Evolutionary conservation across 2,329 filamentous ascomycete genomes (phyloP).

Genomic region (Didymella pinodella): DNA sequence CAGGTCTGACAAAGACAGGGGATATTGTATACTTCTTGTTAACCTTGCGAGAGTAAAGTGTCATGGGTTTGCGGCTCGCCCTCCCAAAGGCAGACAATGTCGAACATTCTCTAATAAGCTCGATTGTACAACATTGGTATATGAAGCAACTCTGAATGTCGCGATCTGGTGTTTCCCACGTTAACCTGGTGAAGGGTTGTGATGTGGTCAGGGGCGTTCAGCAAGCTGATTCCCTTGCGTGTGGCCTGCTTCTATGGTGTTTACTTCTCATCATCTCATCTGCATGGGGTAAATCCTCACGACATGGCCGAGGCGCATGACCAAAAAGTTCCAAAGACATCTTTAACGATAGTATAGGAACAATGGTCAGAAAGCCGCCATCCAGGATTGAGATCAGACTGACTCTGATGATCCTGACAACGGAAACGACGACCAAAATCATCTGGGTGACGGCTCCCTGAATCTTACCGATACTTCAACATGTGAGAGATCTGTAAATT

Average conservation of each 20-base stretch:
- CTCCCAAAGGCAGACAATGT: neutral
- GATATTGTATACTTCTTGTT: neutral
- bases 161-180: neutral
- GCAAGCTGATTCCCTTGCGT: neutral
- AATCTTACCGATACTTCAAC: neutral
- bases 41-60: neutral
- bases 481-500: neutral
- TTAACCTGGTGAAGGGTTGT: neutral
- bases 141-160: no score
- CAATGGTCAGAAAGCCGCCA: neutral
- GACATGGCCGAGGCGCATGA: neutral
- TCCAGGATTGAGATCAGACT: neutral
- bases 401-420: neutral
- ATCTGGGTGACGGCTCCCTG: neutral
- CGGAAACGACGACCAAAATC: neutral
- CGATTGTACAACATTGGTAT: neutral
- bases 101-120: neutral
- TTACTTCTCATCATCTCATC: neutral
- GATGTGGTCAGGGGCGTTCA: neutral
- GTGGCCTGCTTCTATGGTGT: neutral
- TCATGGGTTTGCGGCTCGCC: neutral
- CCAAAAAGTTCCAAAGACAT: neutral
- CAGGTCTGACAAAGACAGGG: no score
- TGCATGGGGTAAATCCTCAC: neutral
- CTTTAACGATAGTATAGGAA: neutral